A percentile compares a stretch with the other conserved stretches of the same genome.
Conservation (phyloP, 306 rosid genomes). For the Corylus avellana region DNA sequence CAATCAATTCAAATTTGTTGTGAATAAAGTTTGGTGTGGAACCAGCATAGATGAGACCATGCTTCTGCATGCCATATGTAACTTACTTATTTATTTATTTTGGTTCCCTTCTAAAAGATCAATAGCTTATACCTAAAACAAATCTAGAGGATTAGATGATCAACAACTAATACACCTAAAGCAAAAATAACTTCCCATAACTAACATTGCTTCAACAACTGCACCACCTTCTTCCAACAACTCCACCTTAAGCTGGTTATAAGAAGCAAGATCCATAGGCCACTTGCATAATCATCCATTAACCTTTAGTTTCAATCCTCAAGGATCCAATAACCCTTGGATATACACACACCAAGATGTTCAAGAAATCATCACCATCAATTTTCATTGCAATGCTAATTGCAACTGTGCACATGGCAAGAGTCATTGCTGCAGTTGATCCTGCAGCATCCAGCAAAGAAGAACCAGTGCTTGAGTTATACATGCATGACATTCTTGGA, state of each 20-base stretch:
- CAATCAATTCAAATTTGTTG: neutral
- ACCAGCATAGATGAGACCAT: neutral
- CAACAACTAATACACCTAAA: slow-evolving; percentile 9
- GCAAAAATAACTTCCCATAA: neutral
- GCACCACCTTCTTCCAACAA: slow-evolving; percentile 31
- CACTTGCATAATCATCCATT: neutral
- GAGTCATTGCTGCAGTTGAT: slow-evolving; percentile 26
- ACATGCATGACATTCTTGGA: slow-evolving; percentile 57
- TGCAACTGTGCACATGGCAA: slow-evolving; percentile 18
- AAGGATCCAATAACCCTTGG: neutral
- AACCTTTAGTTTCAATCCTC: slow-evolving; percentile 3
- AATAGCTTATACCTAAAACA: neutral
- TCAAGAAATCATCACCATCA: neutral
- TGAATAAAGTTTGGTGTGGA: slow-evolving; percentile 8
- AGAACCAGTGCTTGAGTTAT: slow-evolving; percentile 43
- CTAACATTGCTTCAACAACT: slow-evolving; percentile 28
- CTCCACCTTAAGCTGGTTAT: slow-evolving; percentile 27
- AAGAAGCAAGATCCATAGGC: neutral
- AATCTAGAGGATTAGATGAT: neutral
- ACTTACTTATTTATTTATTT: neutral
- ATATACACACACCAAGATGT: slow-evolving; percentile 26
- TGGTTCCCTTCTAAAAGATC: neutral
- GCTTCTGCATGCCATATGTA: neutral
- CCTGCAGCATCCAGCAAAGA: slow-evolving; percentile 21
- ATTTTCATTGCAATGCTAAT: slow-evolving; percentile 24